Conservation (phyloP, 2,329 filamentous ascomycete species). For the Daldinia eschscholtzii region DNA sequence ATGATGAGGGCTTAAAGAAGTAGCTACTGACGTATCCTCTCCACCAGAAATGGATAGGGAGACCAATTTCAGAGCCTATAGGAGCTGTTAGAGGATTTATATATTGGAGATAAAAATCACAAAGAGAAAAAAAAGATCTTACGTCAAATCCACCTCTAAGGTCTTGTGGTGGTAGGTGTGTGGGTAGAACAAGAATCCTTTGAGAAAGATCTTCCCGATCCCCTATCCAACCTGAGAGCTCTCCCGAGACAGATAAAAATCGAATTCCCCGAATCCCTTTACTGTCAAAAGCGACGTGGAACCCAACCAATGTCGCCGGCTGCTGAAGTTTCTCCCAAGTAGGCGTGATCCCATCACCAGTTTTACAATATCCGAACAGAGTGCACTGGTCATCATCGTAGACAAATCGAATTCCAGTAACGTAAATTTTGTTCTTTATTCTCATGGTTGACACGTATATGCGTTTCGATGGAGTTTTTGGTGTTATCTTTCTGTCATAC, state of each 20-base stretch:
- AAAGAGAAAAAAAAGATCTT: background rate
- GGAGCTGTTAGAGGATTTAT: background rate
- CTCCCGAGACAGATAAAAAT: background rate
- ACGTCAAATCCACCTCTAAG: background rate
- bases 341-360: background rate
- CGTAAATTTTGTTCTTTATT: background rate
- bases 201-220: background rate
- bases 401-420: background rate
- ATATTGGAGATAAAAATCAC: background rate
- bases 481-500: background rate
- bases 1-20: background rate
- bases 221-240: background rate
- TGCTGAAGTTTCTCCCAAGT: background rate
- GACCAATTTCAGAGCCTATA: background rate
- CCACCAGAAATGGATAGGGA: background rate
- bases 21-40: background rate
- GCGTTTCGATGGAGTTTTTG: background rate
- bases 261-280: conserved; percentile 4
- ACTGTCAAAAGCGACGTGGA: background rate
- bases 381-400: background rate
- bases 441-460: background rate
- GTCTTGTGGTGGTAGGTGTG: background rate
- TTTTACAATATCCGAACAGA: background rate
- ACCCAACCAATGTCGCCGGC: background rate
- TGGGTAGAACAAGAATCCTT: background rate